phyloP scores from a whole-genome alignment of 2,329 filamentous ascomycete species.

The Microdochium trichocladiopsis region DNA sequence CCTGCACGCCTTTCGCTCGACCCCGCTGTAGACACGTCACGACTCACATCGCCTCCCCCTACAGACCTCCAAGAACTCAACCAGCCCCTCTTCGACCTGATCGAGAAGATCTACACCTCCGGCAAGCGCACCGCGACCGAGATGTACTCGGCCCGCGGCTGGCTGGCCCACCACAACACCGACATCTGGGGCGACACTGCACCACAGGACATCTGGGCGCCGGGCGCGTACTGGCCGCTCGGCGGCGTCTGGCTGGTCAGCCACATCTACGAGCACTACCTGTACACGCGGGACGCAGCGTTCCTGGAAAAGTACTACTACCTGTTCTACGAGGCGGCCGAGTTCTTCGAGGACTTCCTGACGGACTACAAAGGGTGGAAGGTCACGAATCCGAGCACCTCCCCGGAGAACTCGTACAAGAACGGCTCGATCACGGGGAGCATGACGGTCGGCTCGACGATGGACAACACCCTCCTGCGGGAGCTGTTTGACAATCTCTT shows the following conservation, averaged over 20 bases:
- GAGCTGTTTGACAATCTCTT: slow-evolving; percentile 23
- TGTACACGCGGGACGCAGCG: slow-evolving; percentile 12
- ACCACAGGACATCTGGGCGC: slow-evolving; percentile 23
- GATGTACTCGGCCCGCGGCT: slow-evolving; percentile 25
- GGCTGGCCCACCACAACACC: slow-evolving; percentile 27
- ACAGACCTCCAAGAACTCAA: slow-evolving; percentile 20
- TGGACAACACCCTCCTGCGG: slow-evolving; percentile 28
- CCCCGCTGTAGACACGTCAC: not conserved
- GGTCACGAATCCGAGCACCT: slow-evolving; percentile 20
- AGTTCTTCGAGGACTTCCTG: slow-evolving; percentile 22
- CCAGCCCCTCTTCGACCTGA: slow-evolving; percentile 25
- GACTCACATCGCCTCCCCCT: not conserved
- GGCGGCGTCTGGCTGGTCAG: slow-evolving; percentile 18
- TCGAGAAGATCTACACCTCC: slow-evolving; percentile 22
- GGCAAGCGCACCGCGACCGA: slow-evolving; percentile 20
- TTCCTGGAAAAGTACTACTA: slow-evolving; percentile 12
- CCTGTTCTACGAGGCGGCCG: slow-evolving; percentile 18
- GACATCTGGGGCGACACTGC: slow-evolving; percentile 27
- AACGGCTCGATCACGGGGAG: slow-evolving; percentile 2
- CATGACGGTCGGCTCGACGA: slow-evolving; percentile 23
- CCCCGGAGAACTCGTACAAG: slow-evolving; percentile 23
- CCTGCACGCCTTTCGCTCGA: not conserved
- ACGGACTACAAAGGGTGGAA: slow-evolving; percentile 1
- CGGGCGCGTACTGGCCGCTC: slow-evolving; percentile 20
- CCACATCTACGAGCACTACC: slow-evolving; percentile 18